Conservation (phyloP, 495 filamentous ascomycete genomes). For the Friedmanniomyces endolithicus region DNA sequence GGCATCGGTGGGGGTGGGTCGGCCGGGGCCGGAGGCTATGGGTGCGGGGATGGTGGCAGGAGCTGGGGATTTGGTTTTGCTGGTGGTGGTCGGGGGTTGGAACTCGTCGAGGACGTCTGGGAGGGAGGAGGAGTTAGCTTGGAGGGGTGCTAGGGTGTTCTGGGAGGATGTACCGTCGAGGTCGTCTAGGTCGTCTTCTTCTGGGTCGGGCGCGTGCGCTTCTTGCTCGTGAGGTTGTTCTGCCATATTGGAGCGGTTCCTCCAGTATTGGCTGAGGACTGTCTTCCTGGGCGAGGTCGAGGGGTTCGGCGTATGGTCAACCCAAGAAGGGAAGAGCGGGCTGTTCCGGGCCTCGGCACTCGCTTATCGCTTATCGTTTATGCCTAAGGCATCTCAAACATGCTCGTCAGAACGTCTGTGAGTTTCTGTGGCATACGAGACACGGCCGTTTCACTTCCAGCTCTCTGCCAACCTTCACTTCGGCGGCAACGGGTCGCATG, state of each 20-base stretch:
- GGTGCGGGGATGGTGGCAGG: slow-evolving; percentile 22
- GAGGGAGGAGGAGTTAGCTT: not conserved
- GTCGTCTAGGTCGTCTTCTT: slow-evolving; percentile 83
- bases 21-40: slow-evolving; percentile 31
- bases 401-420: not conserved
- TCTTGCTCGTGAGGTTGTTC: slow-evolving; percentile 15
- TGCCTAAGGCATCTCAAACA: not conserved
- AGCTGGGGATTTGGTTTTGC: slow-evolving; percentile 30
- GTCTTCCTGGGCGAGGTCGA: not conserved
- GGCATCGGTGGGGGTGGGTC: slow-evolving; percentile 22
- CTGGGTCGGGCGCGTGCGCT: slow-evolving; percentile 56
- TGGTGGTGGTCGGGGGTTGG: slow-evolving; percentile 30
- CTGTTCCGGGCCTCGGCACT: not conserved
- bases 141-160: not conserved
- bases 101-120: slow-evolving; percentile 90
- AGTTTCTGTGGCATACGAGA: not conserved
- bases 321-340: not conserved
- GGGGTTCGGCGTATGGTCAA: too few relatives aligned
- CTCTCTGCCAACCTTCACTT: not conserved
- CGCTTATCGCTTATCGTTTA: not conserved
- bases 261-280: not conserved
- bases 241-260: slow-evolving; percentile 1
- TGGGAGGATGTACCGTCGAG: slow-evolving; percentile 54
- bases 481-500: not conserved
- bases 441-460: not conserved